phyloP scores from a whole-genome alignment of 352 stramenopile genomes.

The Globisporangium paroecandrum region DNA sequence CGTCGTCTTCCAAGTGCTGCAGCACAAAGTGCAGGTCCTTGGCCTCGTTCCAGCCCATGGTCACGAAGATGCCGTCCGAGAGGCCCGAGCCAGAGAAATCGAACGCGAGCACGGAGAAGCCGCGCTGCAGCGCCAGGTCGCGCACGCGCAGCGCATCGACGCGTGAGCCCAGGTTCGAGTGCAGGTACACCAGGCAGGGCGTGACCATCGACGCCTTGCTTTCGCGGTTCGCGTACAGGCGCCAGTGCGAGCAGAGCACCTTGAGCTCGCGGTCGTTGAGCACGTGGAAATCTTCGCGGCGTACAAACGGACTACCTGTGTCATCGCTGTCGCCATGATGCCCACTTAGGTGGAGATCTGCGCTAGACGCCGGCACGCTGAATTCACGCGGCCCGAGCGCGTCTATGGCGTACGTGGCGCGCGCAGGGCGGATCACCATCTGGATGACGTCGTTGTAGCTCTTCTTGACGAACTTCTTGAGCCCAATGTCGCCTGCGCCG shows the following conservation, averaged over 20 bases:
- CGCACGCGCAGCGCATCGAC: slow-evolving; percentile 66
- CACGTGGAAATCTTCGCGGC: slow-evolving; percentile 58
- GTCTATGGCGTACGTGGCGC: slow-evolving; percentile 44
- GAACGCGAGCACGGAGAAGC: slow-evolving; percentile 79
- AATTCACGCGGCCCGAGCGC: slow-evolving; percentile 55
- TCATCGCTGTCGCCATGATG: slow-evolving; percentile 17
- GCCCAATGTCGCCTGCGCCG: slow-evolving; percentile 59
- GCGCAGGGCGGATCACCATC: slow-evolving; percentile 68
- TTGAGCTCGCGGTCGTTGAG: slow-evolving; percentile 67
- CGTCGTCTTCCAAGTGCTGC: slow-evolving; percentile 48
- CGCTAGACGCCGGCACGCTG: slow-evolving; percentile 19
- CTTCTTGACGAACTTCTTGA: slow-evolving; percentile 71
- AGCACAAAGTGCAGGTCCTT: slow-evolving; percentile 72
- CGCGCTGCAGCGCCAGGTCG: slow-evolving; percentile 51
- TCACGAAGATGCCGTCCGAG: slow-evolving; percentile 83
- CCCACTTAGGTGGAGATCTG: slow-evolving; percentile 3
- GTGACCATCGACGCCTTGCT: slow-evolving; percentile 19
- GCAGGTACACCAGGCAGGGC: slow-evolving; percentile 75
- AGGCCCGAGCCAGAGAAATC: slow-evolving; percentile 77
- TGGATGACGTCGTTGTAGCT: slow-evolving; percentile 76
- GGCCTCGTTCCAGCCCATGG: slow-evolving; percentile 82
- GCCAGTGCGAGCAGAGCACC: slow-evolving; percentile 75
- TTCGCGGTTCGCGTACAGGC: slow-evolving; percentile 35
- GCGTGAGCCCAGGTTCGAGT: slow-evolving; percentile 81
- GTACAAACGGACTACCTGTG: slow-evolving; percentile 15